Conservation (phyloP, 2,329 filamentous ascomycete species). For the Neurospora sp. region DNA sequence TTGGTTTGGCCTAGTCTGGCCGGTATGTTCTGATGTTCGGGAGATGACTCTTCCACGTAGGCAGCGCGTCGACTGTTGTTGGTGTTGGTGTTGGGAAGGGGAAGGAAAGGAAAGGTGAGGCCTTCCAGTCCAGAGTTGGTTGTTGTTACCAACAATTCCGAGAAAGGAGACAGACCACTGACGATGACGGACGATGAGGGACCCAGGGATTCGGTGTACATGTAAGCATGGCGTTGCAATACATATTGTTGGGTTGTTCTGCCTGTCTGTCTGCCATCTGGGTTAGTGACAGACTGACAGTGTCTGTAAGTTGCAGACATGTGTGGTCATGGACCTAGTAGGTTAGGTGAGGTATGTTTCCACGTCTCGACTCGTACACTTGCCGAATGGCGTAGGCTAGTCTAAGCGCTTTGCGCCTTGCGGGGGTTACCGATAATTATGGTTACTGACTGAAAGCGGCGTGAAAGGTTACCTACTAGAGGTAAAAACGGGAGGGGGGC, state of each 20-base stretch:
- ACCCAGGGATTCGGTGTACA: not conserved
- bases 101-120: not conserved
- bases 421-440: not conserved
- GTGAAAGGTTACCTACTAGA: not conserved
- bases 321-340: not conserved
- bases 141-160: not conserved
- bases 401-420: not conserved
- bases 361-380: not conserved
- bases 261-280: not conserved
- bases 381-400: not conserved
- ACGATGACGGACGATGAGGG: not conserved
- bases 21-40: not conserved
- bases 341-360: not conserved
- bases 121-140: not conserved
- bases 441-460: not conserved
- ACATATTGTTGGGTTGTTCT: not conserved
- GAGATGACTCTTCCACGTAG: not conserved
- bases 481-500: not conserved
- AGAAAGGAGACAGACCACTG: not conserved
- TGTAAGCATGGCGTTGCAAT: not conserved
- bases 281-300: not conserved
- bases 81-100: not conserved
- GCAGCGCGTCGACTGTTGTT: not conserved
- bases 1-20: not conserved
- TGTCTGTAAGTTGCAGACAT: not conserved